Evolutionary conservation across 768 basidiomycete genomes (phyloP).

Genomic region (Tylopilus subfusipes): DNA sequence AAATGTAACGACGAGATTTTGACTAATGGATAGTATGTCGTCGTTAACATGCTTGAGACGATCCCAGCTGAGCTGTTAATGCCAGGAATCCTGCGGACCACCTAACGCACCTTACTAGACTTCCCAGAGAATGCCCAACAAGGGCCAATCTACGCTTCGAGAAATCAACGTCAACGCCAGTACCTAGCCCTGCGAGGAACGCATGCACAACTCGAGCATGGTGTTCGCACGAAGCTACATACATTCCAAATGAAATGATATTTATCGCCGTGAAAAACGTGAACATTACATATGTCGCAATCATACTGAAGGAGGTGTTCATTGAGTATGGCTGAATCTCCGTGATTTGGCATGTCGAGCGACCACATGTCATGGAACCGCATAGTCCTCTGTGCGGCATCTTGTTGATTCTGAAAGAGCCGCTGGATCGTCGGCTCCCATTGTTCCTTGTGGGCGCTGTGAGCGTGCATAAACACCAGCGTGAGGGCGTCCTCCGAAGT

Average conservation of each 20-base stretch:
- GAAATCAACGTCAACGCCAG: slow-evolving; percentile 5
- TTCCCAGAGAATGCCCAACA: slow-evolving; percentile 1
- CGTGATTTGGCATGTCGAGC: slow-evolving; percentile 7
- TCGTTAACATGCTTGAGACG: too few species aligned
- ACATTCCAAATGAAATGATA: neutral
- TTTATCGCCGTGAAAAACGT: neutral
- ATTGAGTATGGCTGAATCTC: slow-evolving; percentile 10
- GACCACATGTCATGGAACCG: slow-evolving; percentile 8
- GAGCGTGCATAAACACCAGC: slow-evolving; percentile 5
- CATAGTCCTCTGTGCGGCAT: too few species aligned
- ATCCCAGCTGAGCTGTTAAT: too few species aligned
- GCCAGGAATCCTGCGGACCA: too few species aligned
- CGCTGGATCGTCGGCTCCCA: slow-evolving; percentile 5
- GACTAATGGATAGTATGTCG: too few species aligned
- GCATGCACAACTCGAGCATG: slow-evolving; percentile 4
- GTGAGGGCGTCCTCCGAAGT: neutral
- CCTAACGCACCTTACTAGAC: neutral
- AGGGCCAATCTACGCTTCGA: slow-evolving; percentile 4
- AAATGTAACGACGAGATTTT: too few species aligned
- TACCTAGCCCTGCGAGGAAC: neutral
- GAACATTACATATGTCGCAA: neutral
- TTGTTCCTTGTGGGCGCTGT: slow-evolving; percentile 5
- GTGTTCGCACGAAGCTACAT: slow-evolving; percentile 5
- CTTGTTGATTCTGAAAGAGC: neutral
- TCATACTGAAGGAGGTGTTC: slow-evolving; percentile 1